These are phyloP conservation scores for Penicillium italicum DNA, from an alignment of 2,329 filamentous ascomycete species.

Conservation along the genomic window DNA sequence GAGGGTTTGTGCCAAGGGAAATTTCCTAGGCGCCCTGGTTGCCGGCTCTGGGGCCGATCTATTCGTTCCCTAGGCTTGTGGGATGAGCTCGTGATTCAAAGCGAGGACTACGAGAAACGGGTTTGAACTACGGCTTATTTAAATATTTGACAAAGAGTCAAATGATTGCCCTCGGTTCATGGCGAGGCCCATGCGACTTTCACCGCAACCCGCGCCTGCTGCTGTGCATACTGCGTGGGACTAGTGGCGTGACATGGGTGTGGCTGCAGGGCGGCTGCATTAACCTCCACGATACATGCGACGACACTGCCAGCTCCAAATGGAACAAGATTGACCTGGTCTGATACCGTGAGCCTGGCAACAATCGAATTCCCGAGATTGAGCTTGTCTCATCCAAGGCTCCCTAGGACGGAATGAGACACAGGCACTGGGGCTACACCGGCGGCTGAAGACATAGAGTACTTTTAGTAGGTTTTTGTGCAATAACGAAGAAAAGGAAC, in stretches of 20 bases:
- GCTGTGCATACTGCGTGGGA: not conserved
- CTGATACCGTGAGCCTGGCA: not conserved
- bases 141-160: not conserved
- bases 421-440: not conserved
- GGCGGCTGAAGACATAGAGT: not conserved
- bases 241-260: not conserved
- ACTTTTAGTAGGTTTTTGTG: not conserved
- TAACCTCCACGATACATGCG: not conserved
- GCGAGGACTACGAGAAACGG: not conserved
- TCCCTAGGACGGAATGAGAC: not conserved
- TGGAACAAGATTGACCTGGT: not conserved
- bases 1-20: conserved; percentile 39
- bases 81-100: not conserved
- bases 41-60: conserved; percentile 35
- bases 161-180: not conserved
- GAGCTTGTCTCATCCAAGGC: not conserved
- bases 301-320: not conserved
- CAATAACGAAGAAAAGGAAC: not conserved
- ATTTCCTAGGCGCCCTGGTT: conserved; percentile 35
- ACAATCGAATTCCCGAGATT: not conserved
- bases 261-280: not conserved
- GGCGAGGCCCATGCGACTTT: not conserved
- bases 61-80: conserved; percentile 27
- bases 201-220: not conserved
- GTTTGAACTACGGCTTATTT: not conserved